Evolutionary conservation across 78 protist species (phyloP).

Genomic region (Speleostelium caveatum): DNA sequence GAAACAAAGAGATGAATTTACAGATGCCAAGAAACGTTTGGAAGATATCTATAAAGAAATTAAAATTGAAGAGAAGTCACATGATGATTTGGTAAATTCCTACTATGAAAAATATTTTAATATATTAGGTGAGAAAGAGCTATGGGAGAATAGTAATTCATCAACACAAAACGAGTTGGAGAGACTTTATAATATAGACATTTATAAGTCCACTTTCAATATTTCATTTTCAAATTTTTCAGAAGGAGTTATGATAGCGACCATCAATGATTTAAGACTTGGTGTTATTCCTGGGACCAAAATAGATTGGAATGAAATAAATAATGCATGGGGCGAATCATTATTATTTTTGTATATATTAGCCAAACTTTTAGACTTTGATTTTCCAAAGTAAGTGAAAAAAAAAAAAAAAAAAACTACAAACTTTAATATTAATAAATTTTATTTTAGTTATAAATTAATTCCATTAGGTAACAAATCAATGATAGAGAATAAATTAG

Average conservation of each 20-base stretch:
- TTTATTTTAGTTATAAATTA: constrained; percentile 30
- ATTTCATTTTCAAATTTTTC: not conserved
- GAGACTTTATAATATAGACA: constrained; percentile 17
- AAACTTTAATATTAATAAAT: not conserved
- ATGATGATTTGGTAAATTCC: constrained; percentile 41
- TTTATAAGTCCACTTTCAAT: constrained; percentile 3
- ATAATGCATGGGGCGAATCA: constrained; percentile 63
- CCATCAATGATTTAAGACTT: constrained; percentile 45
- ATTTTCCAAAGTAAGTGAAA: constrained; percentile 20
- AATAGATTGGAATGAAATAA: constrained; percentile 73
- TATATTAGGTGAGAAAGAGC: constrained; percentile 1
- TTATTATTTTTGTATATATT: constrained; percentile 41
- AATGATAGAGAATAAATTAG: constrained; percentile 27
- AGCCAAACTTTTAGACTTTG: constrained; percentile 54
- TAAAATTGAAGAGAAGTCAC: constrained; percentile 44
- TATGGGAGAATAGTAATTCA: not conserved
- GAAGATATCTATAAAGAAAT: constrained; percentile 50
- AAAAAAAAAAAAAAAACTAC: not conserved
- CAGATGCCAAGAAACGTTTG: constrained; percentile 18
- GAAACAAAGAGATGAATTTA: not conserved
- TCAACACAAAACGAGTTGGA: constrained; percentile 7
- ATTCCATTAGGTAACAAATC: constrained; percentile 76
- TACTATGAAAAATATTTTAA: constrained; percentile 52
- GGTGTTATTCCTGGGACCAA: constrained; percentile 33
- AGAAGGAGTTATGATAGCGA: constrained; percentile 9